Conservation (phyloP, 176 grass and related monocot genomes). For the Tuctoria greenei region DNA sequence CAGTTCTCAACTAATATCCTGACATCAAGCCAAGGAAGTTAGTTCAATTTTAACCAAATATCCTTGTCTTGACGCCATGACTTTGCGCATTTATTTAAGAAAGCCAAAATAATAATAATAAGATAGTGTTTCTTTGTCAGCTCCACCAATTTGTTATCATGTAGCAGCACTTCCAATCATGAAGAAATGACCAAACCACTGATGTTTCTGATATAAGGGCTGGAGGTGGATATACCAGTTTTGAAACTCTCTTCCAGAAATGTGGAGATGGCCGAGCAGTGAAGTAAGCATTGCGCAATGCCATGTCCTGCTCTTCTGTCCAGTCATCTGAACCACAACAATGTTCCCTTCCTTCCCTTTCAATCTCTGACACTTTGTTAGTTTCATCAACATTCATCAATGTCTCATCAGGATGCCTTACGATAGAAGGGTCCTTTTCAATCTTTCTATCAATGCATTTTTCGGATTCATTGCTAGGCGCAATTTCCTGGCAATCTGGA, state of each 20-base stretch:
- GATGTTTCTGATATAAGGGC: constrained; percentile 9
- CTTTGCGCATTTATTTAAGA: background rate
- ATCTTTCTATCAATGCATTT: constrained; percentile 1
- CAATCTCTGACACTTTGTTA: constrained; percentile 30
- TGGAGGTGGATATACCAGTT: constrained; percentile 60
- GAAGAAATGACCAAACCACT: constrained; percentile 1
- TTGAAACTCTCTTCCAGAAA: constrained; percentile 97
- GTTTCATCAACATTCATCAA: constrained; percentile 10
- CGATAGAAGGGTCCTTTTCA: constrained; percentile 15
- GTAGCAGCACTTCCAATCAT: background rate
- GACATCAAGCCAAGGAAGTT: background rate
- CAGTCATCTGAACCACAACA: constrained; percentile 46
- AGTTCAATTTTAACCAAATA: background rate
- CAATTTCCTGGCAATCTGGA: constrained; percentile 10
- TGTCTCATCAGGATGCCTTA: background rate
- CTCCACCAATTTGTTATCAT: background rate
- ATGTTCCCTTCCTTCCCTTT: constrained; percentile 29
- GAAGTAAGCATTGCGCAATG: constrained; percentile 67
- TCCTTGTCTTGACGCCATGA: background rate
- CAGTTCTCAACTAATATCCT: background rate
- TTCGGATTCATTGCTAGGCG: constrained; percentile 16
- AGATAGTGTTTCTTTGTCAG: constrained; percentile 13
- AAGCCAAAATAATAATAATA: constrained; percentile 3
- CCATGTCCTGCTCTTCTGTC: constrained; percentile 70
- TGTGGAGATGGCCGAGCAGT: constrained; percentile 70